Evolutionary conservation across 2,329 filamentous ascomycete species (phyloP).

Genomic region (Camillea tinctor): DNA sequence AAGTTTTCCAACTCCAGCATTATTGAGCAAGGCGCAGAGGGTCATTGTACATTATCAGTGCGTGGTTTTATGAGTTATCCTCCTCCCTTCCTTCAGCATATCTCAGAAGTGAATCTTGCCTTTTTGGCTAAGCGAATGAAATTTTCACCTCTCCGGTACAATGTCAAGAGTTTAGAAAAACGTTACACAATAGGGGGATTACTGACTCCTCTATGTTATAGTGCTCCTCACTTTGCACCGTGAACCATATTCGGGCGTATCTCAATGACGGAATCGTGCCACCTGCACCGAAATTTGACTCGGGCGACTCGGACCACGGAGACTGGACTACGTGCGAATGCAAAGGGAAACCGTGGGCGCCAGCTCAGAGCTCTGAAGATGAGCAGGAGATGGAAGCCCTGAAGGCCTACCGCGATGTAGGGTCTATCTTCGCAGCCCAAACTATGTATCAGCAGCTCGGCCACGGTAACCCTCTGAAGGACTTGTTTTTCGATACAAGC

Average conservation of each 20-base stretch:
- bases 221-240: conserved; percentile 37
- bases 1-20: conserved; percentile 38
- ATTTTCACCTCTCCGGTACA: no score
- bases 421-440: conserved; percentile 7
- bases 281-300: conserved; percentile 21
- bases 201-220: no score
- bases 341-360: conserved; percentile 29
- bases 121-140: no score
- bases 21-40: conserved; percentile 36
- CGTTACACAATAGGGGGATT: no score
- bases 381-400: background rate
- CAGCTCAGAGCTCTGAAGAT: conserved; percentile 3
- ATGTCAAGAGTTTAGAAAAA: no score
- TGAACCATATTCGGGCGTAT: conserved; percentile 27
- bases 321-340: conserved; percentile 29
- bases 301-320: conserved; percentile 18
- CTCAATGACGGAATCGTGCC: conserved; percentile 36
- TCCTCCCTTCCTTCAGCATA: no score
- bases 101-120: no score
- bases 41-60: conserved; percentile 38
- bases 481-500: background rate
- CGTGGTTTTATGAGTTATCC: no score
- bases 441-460: conserved; percentile 15
- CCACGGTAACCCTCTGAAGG: conserved; percentile 12
- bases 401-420: conserved; percentile 11